Percentiles rank a stretch among this genome's conserved stretches.
Conservation (phyloP, 2,329 filamentous ascomycete genomes). For the Aureobasidium uvarum region DNA sequence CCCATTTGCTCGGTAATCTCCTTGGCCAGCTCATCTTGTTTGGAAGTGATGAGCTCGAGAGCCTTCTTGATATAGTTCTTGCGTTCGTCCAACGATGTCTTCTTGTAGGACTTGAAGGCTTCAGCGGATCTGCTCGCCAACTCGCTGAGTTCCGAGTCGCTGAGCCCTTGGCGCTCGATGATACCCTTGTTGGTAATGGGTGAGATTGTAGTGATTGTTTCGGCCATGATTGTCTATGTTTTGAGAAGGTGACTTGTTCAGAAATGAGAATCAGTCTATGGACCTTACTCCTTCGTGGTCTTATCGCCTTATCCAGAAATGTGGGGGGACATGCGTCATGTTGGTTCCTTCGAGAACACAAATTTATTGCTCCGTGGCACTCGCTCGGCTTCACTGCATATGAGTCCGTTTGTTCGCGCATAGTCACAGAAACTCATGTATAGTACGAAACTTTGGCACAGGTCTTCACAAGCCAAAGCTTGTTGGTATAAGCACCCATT, state of each 20-base stretch:
- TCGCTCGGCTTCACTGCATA: too few relatives aligned
- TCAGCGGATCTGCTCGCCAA: constrained; percentile 70
- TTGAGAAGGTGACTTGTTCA: background rate
- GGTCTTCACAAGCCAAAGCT: too few relatives aligned
- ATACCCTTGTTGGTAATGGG: constrained; percentile 84
- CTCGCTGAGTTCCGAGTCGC: constrained; percentile 65
- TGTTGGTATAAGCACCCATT: too few relatives aligned
- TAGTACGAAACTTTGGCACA: too few relatives aligned
- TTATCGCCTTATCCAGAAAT: constrained; percentile 12
- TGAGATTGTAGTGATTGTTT: constrained; percentile 75
- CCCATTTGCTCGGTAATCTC: constrained; percentile 96
- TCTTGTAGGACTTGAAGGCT: constrained; percentile 74
- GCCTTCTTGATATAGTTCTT: constrained; percentile 80
- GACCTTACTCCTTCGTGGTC: background rate
- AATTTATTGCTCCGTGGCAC: background rate
- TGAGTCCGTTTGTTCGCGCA: too few relatives aligned
- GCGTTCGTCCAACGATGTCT: constrained; percentile 70
- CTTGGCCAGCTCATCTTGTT: constrained; percentile 74
- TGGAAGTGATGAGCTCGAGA: constrained; percentile 65
- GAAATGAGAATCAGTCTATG: constrained; percentile 3
- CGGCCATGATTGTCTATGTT: constrained; percentile 45
- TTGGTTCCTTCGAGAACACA: background rate
- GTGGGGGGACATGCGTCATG: constrained; percentile 1
- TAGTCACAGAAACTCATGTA: too few relatives aligned
- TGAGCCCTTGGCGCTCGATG: constrained; percentile 72